Evolutionary conservation across 2,329 filamentous ascomycete genomes (phyloP), one percentile per base, ranked within the genome.

Genomic region (Fusarium gaditjirri): DNA sequence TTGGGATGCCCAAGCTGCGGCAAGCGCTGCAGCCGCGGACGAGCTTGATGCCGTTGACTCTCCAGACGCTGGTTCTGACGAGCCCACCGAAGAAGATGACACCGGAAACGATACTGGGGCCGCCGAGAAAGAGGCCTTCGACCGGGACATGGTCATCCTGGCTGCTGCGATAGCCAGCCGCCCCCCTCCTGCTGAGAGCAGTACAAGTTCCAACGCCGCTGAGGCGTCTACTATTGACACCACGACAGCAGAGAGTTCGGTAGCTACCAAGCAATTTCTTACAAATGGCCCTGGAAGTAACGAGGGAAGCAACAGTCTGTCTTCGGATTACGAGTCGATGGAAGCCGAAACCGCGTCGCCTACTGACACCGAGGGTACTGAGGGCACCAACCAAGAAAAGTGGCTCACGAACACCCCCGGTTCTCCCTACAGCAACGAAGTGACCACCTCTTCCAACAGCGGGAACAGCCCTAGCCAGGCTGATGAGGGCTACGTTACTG

Each of bases 351-450:
- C 33, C 9, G 19, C 14, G 8, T 38, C 33, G 7, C 14, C 13
- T 13, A 11, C 4, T 25, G 16, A 4, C 5, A 21, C 6, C 1
- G 21, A n/a, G 5, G 31, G 13, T 17, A 11, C 6, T 13, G 23
- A 27, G 13, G 23, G 17, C 2, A n/a, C 16, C 19, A 17, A 21
- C 13, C 14, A 5, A 17, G 3, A 27, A 25, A 25, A 25, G 9
- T 53, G 33, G 49, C 23, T 53, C 2, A 39, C 23, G 2, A 53
- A 53, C 12, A 27, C 49, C 4, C 35, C 49, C 1, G 33, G 25
- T 10, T 8, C 35, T 3, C 49, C 35, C 2, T 41, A 53, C 25
- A 8, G 29, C 8, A 27, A n/a, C 19, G 3, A n/a, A 39, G 14
- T 6, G 14, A 19, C 19, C 2, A 12, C 19, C 23, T 17, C 33